phyloP scores from a whole-genome alignment of 805 yeast genomes.

The Tetrapisispora arboricola region DNA sequence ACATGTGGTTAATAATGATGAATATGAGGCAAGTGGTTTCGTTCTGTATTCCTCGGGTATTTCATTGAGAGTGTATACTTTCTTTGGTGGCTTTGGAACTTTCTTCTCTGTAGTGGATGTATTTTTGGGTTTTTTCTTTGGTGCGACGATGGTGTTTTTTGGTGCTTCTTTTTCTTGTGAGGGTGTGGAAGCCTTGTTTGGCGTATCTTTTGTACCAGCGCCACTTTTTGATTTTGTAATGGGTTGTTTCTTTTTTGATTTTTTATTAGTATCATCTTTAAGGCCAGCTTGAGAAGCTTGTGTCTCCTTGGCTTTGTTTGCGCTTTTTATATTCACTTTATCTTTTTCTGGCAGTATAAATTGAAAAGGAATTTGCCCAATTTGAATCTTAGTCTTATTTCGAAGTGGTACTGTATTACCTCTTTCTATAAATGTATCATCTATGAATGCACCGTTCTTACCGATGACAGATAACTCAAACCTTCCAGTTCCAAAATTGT shows the following conservation, averaged over 20 bases:
- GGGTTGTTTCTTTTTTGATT: conserved; percentile 8
- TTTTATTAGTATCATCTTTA: conserved; percentile 1
- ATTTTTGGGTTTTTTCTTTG: conserved; percentile 11
- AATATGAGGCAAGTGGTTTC: conserved; percentile 76
- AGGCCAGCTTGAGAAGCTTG: conserved; percentile 4
- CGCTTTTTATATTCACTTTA: conserved; percentile 26
- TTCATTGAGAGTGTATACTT: conserved; percentile 65
- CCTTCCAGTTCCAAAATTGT: conserved; percentile 91
- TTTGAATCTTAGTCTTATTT: conserved; percentile 78
- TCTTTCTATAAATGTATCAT: conserved; percentile 77
- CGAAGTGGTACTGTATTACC: conserved; percentile 84
- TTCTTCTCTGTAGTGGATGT: conserved; percentile 35
- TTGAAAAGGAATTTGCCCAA: conserved; percentile 83
- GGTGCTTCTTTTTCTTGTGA: neutral
- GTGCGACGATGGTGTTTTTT: neutral
- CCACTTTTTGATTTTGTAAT: conserved; percentile 6
- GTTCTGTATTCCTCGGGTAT: conserved; percentile 80
- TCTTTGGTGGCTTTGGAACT: conserved; percentile 45
- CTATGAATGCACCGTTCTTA: conserved; percentile 93
- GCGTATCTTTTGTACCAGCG: conserved; percentile 6
- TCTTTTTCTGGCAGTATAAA: conserved; percentile 75
- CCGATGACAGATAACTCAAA: conserved; percentile 89
- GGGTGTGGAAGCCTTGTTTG: neutral
- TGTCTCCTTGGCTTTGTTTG: conserved; percentile 6
- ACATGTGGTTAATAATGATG: conserved; percentile 71